phyloP scores from a whole-genome alignment of 2,329 filamentous ascomycete genomes.

The Septoria linicola region DNA sequence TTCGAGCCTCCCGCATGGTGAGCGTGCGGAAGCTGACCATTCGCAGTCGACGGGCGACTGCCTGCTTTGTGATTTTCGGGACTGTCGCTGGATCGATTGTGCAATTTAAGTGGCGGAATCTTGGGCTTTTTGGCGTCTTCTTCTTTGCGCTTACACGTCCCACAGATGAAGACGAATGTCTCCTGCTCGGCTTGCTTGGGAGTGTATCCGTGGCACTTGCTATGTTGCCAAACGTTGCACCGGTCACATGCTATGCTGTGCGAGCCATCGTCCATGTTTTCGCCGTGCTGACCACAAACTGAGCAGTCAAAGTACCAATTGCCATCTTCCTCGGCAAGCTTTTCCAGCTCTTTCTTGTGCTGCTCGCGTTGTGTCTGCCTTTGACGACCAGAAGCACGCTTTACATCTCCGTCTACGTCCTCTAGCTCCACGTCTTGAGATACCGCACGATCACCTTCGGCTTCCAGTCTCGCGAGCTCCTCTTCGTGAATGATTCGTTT shows the following conservation, averaged over 20 bases:
- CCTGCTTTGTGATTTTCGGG: slow-evolving; percentile 26
- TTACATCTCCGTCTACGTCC: slow-evolving; percentile 50
- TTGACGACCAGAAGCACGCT: slow-evolving; percentile 71
- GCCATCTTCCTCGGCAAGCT: slow-evolving; percentile 68
- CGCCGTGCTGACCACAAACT: slow-evolving; percentile 82
- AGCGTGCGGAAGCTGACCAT: slow-evolving; percentile 20
- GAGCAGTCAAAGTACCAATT: slow-evolving; percentile 93
- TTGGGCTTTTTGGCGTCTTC: slow-evolving; percentile 63
- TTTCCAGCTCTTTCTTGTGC: slow-evolving; percentile 71
- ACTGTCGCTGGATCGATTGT: slow-evolving; percentile 33
- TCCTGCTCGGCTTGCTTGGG: slow-evolving; percentile 76
- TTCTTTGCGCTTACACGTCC: slow-evolving; percentile 69
- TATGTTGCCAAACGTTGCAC: slow-evolving; percentile 97
- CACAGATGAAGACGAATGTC: slow-evolving; percentile 85
- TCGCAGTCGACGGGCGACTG: slow-evolving; percentile 25
- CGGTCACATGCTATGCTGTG: slow-evolving; percentile 92
- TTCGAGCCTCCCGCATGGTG: slow-evolving; percentile 20
- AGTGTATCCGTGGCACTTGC: slow-evolving; percentile 80
- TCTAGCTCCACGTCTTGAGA: slow-evolving; percentile 51
- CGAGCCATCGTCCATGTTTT: slow-evolving; percentile 85
- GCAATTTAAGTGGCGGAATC: slow-evolving; percentile 60
- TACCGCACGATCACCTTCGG: slow-evolving; percentile 41
- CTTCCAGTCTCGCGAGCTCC: slow-evolving; percentile 75
- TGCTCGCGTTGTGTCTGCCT: slow-evolving; percentile 80
- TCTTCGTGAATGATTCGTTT: slow-evolving; percentile 82